A percentile compares a stretch with the other conserved stretches of the same genome.
These are phyloP conservation scores for Pichia sp. DNA, from an alignment of 1,139 yeast species.

Conservation along the genomic window DNA sequence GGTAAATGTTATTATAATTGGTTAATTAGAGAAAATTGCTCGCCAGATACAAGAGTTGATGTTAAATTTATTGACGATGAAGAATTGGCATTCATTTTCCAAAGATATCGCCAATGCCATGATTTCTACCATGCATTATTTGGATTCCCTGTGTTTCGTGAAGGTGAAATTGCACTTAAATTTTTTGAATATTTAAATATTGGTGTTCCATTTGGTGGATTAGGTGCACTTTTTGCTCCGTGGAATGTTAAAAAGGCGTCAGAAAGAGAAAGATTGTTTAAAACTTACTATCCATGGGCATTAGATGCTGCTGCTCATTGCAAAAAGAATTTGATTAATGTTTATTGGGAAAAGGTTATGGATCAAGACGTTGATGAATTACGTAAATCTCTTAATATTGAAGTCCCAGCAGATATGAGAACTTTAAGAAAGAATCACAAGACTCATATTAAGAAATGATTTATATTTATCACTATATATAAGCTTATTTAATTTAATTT, in stretches of 20 bases:
- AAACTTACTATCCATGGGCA: conserved; percentile 88
- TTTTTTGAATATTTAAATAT: conserved; percentile 88
- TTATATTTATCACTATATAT: neutral
- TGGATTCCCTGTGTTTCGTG: conserved; percentile 83
- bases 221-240: conserved; percentile 87
- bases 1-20: conserved; percentile 76
- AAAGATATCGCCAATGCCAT: conserved; percentile 92
- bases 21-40: conserved; percentile 82
- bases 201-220: conserved; percentile 93
- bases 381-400: conserved; percentile 65
- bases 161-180: conserved; percentile 92
- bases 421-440: conserved; percentile 41
- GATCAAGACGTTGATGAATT: conserved; percentile 67
- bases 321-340: conserved; percentile 66
- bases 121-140: conserved; percentile 94
- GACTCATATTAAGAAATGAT: neutral
- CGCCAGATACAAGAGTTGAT: conserved; percentile 88
- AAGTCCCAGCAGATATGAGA: conserved; percentile 71
- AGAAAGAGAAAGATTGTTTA: conserved; percentile 45
- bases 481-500: neutral
- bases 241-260: conserved; percentile 36
- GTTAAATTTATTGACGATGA: conserved; percentile 85
- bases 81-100: conserved; percentile 85
- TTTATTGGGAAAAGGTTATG: conserved; percentile 87
- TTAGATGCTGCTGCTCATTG: conserved; percentile 64